phyloP scores from a whole-genome alignment of 805 yeast species.

The Priceomyces melissophilus region DNA sequence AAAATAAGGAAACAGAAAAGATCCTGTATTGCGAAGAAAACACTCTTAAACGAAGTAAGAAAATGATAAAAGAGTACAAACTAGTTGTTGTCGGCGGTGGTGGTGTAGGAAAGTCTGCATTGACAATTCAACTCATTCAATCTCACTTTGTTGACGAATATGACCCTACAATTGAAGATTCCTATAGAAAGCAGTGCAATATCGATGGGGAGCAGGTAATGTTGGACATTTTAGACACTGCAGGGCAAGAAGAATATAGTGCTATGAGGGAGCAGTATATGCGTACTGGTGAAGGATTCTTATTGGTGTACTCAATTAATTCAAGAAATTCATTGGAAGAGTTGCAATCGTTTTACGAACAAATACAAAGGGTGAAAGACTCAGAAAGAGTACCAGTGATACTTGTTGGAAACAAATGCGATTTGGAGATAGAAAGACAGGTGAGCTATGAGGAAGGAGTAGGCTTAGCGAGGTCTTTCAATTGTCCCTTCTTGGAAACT shows the following conservation, averaged over 20 bases:
- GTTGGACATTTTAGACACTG: slow-evolving; percentile 89
- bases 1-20: no score
- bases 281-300: slow-evolving; percentile 94
- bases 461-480: slow-evolving; percentile 59
- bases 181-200: slow-evolving; percentile 81
- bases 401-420: slow-evolving; percentile 78
- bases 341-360: slow-evolving; percentile 72
- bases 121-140: slow-evolving; percentile 92
- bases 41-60: background rate
- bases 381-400: slow-evolving; percentile 69
- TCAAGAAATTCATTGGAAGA: slow-evolving; percentile 84
- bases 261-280: slow-evolving; percentile 86
- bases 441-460: slow-evolving; percentile 65
- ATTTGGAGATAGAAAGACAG: slow-evolving; percentile 71
- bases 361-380: slow-evolving; percentile 75
- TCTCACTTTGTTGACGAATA: slow-evolving; percentile 95
- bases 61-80: slow-evolving; percentile 70
- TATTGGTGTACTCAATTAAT: slow-evolving; percentile 84
- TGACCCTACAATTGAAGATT: slow-evolving; percentile 96
- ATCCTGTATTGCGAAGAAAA: no score
- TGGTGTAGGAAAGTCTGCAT: slow-evolving; percentile 96
- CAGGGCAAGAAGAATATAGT: slow-evolving; percentile 96
- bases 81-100: slow-evolving; percentile 98
- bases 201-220: slow-evolving; percentile 77
- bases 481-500: slow-evolving; percentile 81